Evolutionary conservation across 345 rosid species (phyloP), one percentile per base, ranked within the genome.

Genomic region (Pistacia vera): DNA sequence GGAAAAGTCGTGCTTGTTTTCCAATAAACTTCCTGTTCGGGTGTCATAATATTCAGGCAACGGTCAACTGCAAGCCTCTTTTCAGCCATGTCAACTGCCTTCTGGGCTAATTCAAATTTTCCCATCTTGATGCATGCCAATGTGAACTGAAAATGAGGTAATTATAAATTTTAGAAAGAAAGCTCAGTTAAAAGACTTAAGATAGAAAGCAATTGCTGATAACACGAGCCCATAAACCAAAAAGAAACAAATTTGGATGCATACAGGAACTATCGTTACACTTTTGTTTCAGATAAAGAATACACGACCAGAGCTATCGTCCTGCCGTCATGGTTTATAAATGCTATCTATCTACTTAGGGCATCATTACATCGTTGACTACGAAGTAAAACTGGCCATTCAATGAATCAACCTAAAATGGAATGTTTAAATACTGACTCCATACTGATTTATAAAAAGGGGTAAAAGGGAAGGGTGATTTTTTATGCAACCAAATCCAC

Each of bases 41-140:
- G 98, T 92, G 79, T 96, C 97, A 17, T 93, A 96, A 75, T 96
- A 96, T 73, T 96, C 98, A 4, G 98, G 98, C 99, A 96, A 38
- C 72, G 88, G 75, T 96, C 99, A 4, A 18, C 82, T 56, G 76
- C 54, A 2, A 96, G 98, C 85, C 87, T 88, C 85, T 92, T 88
- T 84, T 96, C 98, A 9, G 97, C 98, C 80, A 88, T 17, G 58
- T 85, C 86, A 78, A 93, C 83, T 25, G 98, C 98, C 83, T 89
- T 93, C 80, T 89, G 83, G 28, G 99, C 98, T 75, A 96, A 80
- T 70, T 92, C 97, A 22, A 78, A 66, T 71, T 92, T 82, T 30
- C 87, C 88, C 99, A 96, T 92, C 90, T 96, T 96, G 85, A 93
- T 88, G 88, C 99, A 96, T 78, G 97, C 98, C 83, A 93, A 87